Evolutionary conservation across 345 rosid species (phyloP).

Genomic region (Syzygium oleosum): DNA sequence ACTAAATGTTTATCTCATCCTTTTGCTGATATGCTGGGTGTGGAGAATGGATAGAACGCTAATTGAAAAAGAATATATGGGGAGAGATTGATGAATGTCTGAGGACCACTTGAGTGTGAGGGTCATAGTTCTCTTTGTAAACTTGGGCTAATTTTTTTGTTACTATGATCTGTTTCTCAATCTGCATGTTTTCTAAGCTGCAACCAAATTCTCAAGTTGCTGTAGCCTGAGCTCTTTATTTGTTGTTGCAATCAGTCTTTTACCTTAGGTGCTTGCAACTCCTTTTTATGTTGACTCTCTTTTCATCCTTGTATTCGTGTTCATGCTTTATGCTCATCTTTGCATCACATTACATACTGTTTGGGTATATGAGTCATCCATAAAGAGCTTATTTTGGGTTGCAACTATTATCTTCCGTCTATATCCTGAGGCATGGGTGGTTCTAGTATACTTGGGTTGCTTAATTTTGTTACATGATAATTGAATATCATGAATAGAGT

Average conservation of each 20-base stretch:
- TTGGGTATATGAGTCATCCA: not conserved
- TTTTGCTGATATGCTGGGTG: slow-evolving; percentile 25
- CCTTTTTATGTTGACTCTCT: not conserved
- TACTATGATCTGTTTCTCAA: slow-evolving; percentile 32
- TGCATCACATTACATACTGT: not conserved
- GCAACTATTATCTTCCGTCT: not conserved
- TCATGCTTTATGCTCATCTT: not conserved
- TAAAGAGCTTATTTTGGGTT: not conserved
- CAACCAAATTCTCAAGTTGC: slow-evolving; percentile 33
- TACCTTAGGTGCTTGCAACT: slow-evolving; percentile 26
- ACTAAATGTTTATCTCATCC: not conserved
- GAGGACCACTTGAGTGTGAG: slow-evolving; percentile 58
- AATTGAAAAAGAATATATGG: slow-evolving; percentile 30
- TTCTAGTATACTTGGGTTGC: not conserved
- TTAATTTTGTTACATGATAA: not conserved
- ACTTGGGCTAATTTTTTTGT: slow-evolving; percentile 53
- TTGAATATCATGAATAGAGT: not conserved
- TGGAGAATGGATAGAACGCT: slow-evolving; percentile 57
- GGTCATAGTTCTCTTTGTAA: slow-evolving; percentile 35
- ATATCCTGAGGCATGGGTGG: not conserved
- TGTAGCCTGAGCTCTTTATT: slow-evolving; percentile 52
- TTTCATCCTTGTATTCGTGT: not conserved
- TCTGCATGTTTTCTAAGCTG: slow-evolving; percentile 26
- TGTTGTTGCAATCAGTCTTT: slow-evolving; percentile 56
- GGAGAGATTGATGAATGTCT: slow-evolving; percentile 14